These are phyloP conservation scores for Spathaspora gorwiae DNA, from an alignment of 805 yeast species.

Conservation along the genomic window DNA sequence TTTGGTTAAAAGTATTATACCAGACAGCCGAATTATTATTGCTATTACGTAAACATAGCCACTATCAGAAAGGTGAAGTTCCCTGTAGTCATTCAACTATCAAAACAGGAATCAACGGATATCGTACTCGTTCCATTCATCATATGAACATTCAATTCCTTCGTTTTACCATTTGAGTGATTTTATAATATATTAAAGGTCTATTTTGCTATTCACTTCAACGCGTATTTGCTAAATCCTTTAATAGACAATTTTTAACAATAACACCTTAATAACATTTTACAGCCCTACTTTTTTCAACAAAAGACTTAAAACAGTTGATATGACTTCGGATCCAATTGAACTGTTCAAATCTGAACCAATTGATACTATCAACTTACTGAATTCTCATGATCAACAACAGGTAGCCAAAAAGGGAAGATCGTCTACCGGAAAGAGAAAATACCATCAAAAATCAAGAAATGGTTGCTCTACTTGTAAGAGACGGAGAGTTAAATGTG, in stretches of 20 bases:
- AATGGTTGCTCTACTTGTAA: constrained; percentile 90
- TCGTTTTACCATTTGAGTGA: not conserved
- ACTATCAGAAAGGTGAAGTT: not conserved
- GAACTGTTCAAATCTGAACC: not conserved
- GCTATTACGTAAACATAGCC: not conserved
- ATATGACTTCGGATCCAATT: not conserved
- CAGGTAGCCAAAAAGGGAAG: constrained; percentile 7
- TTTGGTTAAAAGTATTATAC: too few relatives aligned
- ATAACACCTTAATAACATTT: too few relatives aligned
- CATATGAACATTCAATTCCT: not conserved
- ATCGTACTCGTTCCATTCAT: not conserved
- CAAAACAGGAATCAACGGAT: not conserved
- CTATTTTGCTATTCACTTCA: too few relatives aligned
- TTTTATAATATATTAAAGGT: too few relatives aligned
- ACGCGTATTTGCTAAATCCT: too few relatives aligned
- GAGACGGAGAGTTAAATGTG: constrained; percentile 87
- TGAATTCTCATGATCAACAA: not conserved
- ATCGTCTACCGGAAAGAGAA: constrained; percentile 63
- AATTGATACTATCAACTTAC: not conserved
- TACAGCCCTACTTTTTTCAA: not conserved
- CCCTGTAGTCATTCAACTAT: not conserved
- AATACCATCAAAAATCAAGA: constrained; percentile 84
- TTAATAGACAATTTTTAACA: not conserved
- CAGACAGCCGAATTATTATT: too few relatives aligned
- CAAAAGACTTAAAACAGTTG: not conserved